Base-by-base conservation (phyloP, 139 green algal species). In the Haematococcus sp. region DNA sequence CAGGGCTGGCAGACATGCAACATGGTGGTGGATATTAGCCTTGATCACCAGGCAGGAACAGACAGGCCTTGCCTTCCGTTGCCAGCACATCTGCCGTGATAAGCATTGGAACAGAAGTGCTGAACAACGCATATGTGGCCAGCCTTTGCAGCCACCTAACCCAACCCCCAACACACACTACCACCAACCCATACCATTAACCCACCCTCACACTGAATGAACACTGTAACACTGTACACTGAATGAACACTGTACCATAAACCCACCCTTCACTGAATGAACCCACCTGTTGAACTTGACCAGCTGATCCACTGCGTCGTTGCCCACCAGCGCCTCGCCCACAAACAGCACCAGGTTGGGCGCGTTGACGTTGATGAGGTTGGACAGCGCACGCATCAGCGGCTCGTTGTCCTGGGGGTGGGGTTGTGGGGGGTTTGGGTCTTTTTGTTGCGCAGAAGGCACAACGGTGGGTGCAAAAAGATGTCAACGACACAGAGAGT, bases 241-340 rank as follows among this genome's bases (percentile, higher is more conserved):
- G n/a, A n/a, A n/a, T n/a, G n/a, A n/a, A n/a, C n/a, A n/a, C n/a
- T n/a, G n/a, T n/a, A n/a, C n/a, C n/a, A n/a, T n/a, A n/a, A n/a
- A n/a, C n/a, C 15, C 46, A 55, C 46, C 46, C 17, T 55, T 55
- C 46, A n/a, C n/a, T n/a, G n/a, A n/a, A n/a, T 17, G 16, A 19
- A 4, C 87, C 64, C 43, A 67, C 76, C 89, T 85, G 74, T 97
- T 97, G 88, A 99, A 99, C 83, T 98, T 99, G 74, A 88, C 88
- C 27, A 99, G 89, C 75, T 99, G 96, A 86, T 99, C 95, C n/a
- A 99, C 93, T 7, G 92, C 95, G 77, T 99, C 96, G 75, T 99
- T 98, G 68, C 96, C 96, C 35, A 99, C 96, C 56, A 99, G 85
- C 28, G 96, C 96, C 87, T 99, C 96, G 13, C 96, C 96, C 65